Conservation (phyloP, 176 grass and related monocot species). For the Neostapfia colusana region DNA sequence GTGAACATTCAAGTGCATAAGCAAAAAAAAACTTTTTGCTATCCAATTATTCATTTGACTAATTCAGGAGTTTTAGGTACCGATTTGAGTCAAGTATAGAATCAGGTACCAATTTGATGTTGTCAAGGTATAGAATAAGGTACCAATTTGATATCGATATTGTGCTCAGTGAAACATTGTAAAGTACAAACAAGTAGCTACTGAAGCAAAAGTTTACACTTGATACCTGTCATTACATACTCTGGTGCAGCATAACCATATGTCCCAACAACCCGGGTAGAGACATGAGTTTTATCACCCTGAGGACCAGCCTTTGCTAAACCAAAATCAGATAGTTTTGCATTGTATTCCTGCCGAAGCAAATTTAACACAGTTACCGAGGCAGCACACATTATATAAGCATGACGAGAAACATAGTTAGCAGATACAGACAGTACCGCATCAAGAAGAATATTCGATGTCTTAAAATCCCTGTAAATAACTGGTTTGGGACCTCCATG, state of each 20-base stretch:
- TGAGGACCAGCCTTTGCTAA: slow-evolving; percentile 85
- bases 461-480: slow-evolving; percentile 97
- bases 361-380: slow-evolving; percentile 25
- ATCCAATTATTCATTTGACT: not conserved
- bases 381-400: slow-evolving; percentile 19
- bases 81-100: not conserved
- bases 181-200: not conserved
- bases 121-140: not conserved
- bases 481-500: slow-evolving; percentile 81
- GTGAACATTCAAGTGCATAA: not conserved
- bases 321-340: slow-evolving; percentile 91
- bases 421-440: slow-evolving; percentile 42
- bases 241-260: slow-evolving; percentile 93
- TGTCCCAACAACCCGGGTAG: slow-evolving; percentile 82
- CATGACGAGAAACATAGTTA: slow-evolving; percentile 1
- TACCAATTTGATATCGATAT: not conserved
- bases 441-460: slow-evolving; percentile 95
- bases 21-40: not conserved
- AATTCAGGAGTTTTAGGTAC: not conserved
- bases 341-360: slow-evolving; percentile 69
- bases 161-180: slow-evolving; percentile 18
- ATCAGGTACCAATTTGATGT: not conserved
- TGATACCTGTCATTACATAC: slow-evolving; percentile 94
- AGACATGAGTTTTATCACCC: slow-evolving; percentile 91
- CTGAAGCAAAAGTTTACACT: slow-evolving; percentile 11